Evolutionary conservation across 176 grass and related monocot species (phyloP).

Genomic region (Rhynchospora breviuscula): DNA sequence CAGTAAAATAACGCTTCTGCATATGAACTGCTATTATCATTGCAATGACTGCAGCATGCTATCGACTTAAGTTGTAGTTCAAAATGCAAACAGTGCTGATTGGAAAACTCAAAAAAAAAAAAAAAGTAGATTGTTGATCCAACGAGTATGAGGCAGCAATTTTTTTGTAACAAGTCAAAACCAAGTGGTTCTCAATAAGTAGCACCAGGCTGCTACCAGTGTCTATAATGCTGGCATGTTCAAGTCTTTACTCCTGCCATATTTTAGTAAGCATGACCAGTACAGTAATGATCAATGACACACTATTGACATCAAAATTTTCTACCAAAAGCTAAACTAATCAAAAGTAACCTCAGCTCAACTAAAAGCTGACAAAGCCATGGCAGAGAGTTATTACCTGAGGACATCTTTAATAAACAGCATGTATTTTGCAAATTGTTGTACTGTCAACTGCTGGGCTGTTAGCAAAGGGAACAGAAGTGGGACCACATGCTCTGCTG

Average conservation of each 20-base stretch:
- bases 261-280: neutral
- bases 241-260: neutral
- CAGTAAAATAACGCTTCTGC: neutral
- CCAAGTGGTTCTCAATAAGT: neutral
- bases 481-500: constrained; percentile 74
- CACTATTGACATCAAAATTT: neutral
- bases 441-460: constrained; percentile 80
- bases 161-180: neutral
- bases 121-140: neutral
- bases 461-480: constrained; percentile 85
- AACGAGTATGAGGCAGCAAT: neutral
- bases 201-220: neutral
- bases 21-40: neutral
- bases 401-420: constrained; percentile 94
- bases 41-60: neutral
- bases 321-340: neutral
- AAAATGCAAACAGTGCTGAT: neutral
- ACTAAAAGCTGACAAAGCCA: neutral
- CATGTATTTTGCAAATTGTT: constrained; percentile 99
- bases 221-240: neutral
- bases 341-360: neutral
- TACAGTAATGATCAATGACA: neutral
- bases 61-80: neutral
- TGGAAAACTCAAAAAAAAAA: neutral
- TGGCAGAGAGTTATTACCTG: constrained; percentile 43